These are phyloP conservation scores for Neckera pumila DNA, from an alignment of 225 moss, liverwort and hornwort species.

Conservation along the genomic window DNA sequence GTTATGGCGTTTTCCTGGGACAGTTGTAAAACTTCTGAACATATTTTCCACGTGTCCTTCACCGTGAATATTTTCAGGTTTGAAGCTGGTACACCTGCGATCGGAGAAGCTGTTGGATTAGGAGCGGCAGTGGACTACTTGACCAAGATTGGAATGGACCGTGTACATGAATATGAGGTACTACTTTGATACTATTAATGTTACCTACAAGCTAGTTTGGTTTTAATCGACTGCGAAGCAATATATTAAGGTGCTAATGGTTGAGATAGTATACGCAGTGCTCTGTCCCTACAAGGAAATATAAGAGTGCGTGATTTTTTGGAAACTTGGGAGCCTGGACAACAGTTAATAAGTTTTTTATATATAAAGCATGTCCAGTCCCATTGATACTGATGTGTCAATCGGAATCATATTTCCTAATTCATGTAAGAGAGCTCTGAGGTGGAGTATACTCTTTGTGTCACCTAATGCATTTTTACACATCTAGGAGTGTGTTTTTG, in stretches of 20 bases:
- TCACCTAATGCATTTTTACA: background rate
- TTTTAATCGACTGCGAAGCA: background rate
- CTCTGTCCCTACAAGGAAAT: background rate
- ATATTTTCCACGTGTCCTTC: background rate
- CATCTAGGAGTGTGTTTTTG: background rate
- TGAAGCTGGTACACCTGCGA: conserved; percentile 95
- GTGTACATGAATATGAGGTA: conserved; percentile 87
- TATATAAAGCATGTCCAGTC: background rate
- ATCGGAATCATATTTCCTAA: background rate
- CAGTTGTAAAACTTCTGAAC: background rate
- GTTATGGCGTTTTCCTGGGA: background rate
- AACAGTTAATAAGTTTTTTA: background rate
- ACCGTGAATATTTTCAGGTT: conserved; percentile 33
- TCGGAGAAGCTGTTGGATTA: conserved; percentile 82
- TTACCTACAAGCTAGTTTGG: background rate
- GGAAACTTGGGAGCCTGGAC: background rate
- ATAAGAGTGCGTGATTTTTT: background rate
- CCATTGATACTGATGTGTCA: conserved; percentile 30
- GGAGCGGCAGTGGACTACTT: conserved; percentile 86
- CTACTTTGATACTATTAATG: background rate
- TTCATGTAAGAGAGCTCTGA: background rate
- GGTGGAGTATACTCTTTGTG: background rate
- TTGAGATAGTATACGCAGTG: background rate
- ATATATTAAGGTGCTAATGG: background rate
- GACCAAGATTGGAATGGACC: conserved; percentile 72